These are phyloP conservation scores for Solanum virginianum DNA, from an alignment of 257 asterid species.

Conservation along the genomic window DNA sequence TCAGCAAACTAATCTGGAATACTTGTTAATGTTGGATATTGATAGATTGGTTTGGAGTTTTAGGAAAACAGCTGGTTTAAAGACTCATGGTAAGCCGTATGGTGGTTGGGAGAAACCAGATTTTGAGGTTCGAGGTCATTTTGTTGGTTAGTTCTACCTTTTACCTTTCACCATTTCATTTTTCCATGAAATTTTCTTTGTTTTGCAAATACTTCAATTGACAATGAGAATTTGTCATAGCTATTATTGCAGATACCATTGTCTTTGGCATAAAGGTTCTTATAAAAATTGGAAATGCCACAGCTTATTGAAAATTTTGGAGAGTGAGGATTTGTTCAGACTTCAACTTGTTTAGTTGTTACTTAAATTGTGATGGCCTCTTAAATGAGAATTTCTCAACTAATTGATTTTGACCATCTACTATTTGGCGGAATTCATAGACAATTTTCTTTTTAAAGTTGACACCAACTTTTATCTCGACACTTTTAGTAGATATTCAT, in stretches of 20 bases:
- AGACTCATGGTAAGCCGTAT: constrained; percentile 52
- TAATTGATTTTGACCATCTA: background rate
- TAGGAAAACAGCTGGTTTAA: constrained; percentile 62
- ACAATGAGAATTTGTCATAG: no score
- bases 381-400: background rate
- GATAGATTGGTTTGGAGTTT: constrained; percentile 86
- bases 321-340: background rate
- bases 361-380: background rate
- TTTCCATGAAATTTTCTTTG: background rate
- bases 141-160: constrained; percentile 53
- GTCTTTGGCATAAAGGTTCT: no score
- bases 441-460: no score
- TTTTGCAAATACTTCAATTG: no score
- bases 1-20: constrained; percentile 78
- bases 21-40: constrained; percentile 62
- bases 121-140: constrained; percentile 81
- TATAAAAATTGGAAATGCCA: no score
- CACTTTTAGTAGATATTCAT: no score
- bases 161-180: background rate
- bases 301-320: background rate
- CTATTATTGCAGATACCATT: no score
- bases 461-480: no score
- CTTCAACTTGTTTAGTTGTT: background rate
- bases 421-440: no score
- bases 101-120: constrained; percentile 83